Evolutionary conservation across 1,139 yeast species (phyloP), one percentile per base, ranked within the genome.

Genomic region (Debaryomyces nepalensis): DNA sequence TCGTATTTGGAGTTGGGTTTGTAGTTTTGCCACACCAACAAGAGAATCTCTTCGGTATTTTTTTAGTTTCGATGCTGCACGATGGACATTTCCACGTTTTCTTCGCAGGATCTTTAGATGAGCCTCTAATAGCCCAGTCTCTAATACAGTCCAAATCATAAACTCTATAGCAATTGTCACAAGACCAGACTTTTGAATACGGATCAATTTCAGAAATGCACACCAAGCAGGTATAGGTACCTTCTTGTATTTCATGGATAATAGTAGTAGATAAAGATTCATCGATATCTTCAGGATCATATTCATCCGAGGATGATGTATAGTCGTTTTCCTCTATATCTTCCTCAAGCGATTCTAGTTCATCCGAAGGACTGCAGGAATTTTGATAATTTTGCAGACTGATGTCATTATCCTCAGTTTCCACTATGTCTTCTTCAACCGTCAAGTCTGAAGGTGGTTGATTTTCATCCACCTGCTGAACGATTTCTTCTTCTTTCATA

Each of bases 21-120:
- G 78, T 67, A 2, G 77, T 78, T 54, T 87, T 84, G 2, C 93
- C 91, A 70, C 97, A 90, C 98, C 98, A 90, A 59, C 98, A 90
- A 1, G 86, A 79, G 59, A 86, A 85, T 37, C 72, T 70, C 26
- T 68, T 63, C 0, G 95, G 95, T 4, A 82, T 68, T 45, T 68
- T 70, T 11, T 60, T 61, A 40, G 76, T 76, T 24, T 72, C 76
- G 9, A 71, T 66, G 53, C 84, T 87, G 63, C 98, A 90, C 12
- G 90, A 79, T 0, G 97, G 97, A 60, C 98, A 90, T 54, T 91
- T 75, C 97, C 97, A 90, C 33, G 73, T 70, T 42, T 75, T 69
- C 35, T 63, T 61, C 12, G 55, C 51, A 37, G 64, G 61, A 31
- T 79, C 79, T 4, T 87, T 82, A 8, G 87, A 79, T 1, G 88